Base-by-base conservation (phyloP, 768 basidiomycete species). In the Suillus sp. region DNA sequence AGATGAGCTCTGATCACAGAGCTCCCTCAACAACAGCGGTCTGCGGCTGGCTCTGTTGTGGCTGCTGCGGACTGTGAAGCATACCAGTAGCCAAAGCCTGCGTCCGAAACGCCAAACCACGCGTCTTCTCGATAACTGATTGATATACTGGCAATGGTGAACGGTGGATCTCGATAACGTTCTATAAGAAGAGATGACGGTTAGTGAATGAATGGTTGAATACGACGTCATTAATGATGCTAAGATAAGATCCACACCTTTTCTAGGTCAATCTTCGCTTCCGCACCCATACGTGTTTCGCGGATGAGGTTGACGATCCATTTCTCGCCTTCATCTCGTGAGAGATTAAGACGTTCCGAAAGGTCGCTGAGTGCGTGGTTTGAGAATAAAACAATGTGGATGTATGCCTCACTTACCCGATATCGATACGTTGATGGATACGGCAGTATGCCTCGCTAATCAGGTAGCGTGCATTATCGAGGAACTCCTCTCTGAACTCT, bases 271-370 rank as follows among this genome's bases (percentile, higher is more conserved):
- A 99, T 98, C 80, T 96, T 97, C 59, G 96, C 96, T 69, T 99
- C 96, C 1, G 93, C 90, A 16, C 94, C 94, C 91, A 96, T 94
- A 53, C 95, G 86, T 7, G 96, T 96, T 77, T 99, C 97, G 38
- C 97, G 88, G 70, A 99, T 97, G 65, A 99, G 90, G 80, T 99
- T 98, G 70, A 99, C 97, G 65, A 99, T 96, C 96, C 96, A 99
- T 71, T 96, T 96, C 74, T 99, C 97, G 58, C 96, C 97, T 72
- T 99, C 97, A 67, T 95, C 95, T 47, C 83, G 86, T n/a, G 92
- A 89, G 55, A 99, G 84, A 75, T 98, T 98, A 16, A 99, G 83
- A 10, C 96, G 88, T 70, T 93, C 90, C 10, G 96, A 97, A 14
- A 99, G 85, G 71, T 97, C 94, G 64, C 95, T 95, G 65, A 30